These are phyloP conservation scores for Phytophthora citricola DNA, from an alignment of 352 stramenopile species.

Conservation along the genomic window DNA sequence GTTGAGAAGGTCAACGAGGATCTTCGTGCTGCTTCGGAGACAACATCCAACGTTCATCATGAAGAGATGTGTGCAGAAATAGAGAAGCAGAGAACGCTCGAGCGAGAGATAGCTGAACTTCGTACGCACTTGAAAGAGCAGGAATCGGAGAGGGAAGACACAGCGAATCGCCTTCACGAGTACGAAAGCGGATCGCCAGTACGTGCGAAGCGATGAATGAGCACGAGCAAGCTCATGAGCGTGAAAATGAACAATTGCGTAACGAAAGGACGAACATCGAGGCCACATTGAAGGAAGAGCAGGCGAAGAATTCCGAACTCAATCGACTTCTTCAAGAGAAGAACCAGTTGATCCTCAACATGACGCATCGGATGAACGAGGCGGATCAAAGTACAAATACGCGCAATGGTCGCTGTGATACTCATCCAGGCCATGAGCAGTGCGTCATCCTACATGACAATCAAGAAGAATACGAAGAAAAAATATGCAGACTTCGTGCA, in stretches of 20 bases:
- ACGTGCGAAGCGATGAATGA: constrained; percentile 76
- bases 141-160: constrained; percentile 68
- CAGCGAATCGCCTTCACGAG: constrained; percentile 68
- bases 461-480: constrained; percentile 11
- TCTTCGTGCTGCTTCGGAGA: constrained; percentile 22
- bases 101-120: constrained; percentile 42
- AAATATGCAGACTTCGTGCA: constrained; percentile 12
- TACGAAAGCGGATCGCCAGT: constrained; percentile 76
- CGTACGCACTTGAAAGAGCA: constrained; percentile 48
- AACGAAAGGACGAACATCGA: constrained; percentile 44
- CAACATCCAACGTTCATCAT: constrained; percentile 11
- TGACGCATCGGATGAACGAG: constrained; percentile 37
- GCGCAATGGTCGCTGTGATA: neutral
- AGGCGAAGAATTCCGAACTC: constrained; percentile 63
- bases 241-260: constrained; percentile 56
- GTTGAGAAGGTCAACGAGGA: constrained; percentile 23
- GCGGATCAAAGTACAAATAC: constrained; percentile 10
- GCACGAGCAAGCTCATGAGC: constrained; percentile 69
- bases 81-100: constrained; percentile 29
- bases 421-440: constrained; percentile 7
- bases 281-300: constrained; percentile 50
- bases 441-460: neutral
- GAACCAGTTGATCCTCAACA: constrained; percentile 64
- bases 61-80: constrained; percentile 24
- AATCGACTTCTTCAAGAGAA: constrained; percentile 71